phyloP scores from a whole-genome alignment of 2,329 filamentous ascomycete genomes.

The Chaetomium sp. region DNA sequence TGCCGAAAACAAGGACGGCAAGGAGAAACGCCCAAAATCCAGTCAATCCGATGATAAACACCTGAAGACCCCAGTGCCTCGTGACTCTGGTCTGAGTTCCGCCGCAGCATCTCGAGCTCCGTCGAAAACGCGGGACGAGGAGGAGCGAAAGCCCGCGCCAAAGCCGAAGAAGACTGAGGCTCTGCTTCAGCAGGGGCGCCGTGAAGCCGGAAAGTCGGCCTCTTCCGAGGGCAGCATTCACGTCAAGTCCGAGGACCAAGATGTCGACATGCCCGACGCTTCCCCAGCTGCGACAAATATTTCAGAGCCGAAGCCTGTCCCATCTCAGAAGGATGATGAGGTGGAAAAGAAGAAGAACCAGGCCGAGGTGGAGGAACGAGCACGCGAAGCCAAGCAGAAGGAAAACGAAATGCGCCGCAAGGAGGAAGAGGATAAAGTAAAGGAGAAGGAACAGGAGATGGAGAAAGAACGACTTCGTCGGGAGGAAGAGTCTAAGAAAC shows the following conservation, averaged over 20 bases:
- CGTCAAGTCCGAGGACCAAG: constrained; percentile 51
- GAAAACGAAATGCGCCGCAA: constrained; percentile 26
- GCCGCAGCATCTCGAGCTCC: constrained; percentile 22
- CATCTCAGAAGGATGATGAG: constrained; percentile 30
- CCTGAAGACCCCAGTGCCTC: constrained; percentile 37
- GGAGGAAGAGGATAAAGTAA: constrained; percentile 17
- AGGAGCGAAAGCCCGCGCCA: constrained; percentile 31
- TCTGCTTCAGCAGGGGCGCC: constrained; percentile 33
- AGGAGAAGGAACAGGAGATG: constrained; percentile 20
- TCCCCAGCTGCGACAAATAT: constrained; percentile 24
- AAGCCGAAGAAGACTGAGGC: constrained; percentile 34
- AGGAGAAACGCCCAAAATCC: constrained; percentile 42
- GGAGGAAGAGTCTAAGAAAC: constrained; percentile 24
- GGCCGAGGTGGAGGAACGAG: constrained; percentile 29
- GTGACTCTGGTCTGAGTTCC: constrained; percentile 29
- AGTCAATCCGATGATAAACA: constrained; percentile 41
- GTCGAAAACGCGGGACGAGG: constrained; percentile 39
- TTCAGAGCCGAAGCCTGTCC: constrained; percentile 22
- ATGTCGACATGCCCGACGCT: constrained; percentile 50
- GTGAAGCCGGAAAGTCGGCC: constrained; percentile 36
- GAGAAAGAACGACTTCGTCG: constrained; percentile 25
- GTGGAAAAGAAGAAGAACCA: constrained; percentile 30
- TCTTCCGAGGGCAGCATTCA: constrained; percentile 46
- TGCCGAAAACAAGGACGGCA: constrained; percentile 43
- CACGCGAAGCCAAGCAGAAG: constrained; percentile 19